Conservation (phyloP, 108 stramenopile genomes). For the Seminavis robusta region DNA sequence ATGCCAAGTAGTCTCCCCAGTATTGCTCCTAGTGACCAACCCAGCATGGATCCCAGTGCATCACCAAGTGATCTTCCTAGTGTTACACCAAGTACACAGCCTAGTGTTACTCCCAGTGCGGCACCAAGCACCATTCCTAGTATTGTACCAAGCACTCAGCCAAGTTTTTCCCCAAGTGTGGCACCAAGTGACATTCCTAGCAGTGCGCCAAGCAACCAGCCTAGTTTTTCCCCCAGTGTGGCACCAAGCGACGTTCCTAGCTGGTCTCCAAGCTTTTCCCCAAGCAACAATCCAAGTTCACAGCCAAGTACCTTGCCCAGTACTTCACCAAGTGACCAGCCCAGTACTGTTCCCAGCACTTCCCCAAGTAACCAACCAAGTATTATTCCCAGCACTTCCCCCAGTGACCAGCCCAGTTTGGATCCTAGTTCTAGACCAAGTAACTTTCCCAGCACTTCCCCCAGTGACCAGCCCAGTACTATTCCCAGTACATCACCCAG, state of each 20-base stretch:
- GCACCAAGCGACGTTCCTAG: too few species aligned
- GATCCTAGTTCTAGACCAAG: neutral
- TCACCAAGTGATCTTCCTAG: constrained; percentile 2
- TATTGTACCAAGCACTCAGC: too few species aligned
- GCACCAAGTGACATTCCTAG: too few species aligned
- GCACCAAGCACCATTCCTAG: too few species aligned
- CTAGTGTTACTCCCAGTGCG: too few species aligned
- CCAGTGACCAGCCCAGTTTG: neutral
- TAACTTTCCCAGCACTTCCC: neutral
- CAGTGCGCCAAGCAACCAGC: too few species aligned
- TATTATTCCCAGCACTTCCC: too few species aligned
- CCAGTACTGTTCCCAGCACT: neutral
- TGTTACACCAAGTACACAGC: too few species aligned
- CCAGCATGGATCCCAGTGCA: neutral
- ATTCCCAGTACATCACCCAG: too few species aligned
- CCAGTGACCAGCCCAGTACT: neutral
- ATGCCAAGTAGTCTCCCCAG: constrained; percentile 1
- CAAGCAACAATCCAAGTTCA: neutral
- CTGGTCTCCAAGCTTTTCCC: neutral
- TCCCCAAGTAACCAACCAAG: too few species aligned
- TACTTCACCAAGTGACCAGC: neutral
- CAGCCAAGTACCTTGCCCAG: neutral
- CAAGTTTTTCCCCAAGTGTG: too few species aligned
- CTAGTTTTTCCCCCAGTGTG: too few species aligned
- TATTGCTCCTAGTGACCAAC: neutral